Evolutionary conservation across 345 rosid genomes (phyloP).

Genomic region (Eucalyptus viminalis): DNA sequence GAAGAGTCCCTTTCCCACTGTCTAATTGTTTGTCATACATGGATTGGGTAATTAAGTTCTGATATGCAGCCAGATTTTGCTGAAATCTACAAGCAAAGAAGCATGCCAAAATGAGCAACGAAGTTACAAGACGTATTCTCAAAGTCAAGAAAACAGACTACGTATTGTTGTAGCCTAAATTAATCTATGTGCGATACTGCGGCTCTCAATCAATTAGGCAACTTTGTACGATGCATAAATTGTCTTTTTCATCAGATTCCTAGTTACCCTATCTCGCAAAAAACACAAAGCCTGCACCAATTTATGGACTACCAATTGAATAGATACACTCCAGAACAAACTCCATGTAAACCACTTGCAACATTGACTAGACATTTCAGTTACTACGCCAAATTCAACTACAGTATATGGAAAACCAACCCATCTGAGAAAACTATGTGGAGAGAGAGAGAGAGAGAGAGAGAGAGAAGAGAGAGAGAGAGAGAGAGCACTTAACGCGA

Average conservation of each 20-base stretch:
- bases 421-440: background rate
- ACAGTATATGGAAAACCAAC: background rate
- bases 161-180: background rate
- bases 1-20: slow-evolving; percentile 91
- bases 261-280: background rate
- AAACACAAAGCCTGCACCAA: background rate
- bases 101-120: background rate
- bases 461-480: background rate
- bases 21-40: slow-evolving; percentile 97
- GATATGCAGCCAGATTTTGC: slow-evolving; percentile 75
- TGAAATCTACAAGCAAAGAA: slow-evolving; percentile 52
- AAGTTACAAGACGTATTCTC: background rate
- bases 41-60: slow-evolving; percentile 85
- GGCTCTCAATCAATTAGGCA: background rate
- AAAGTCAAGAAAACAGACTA: background rate
- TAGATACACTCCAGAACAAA: background rate
- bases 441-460: background rate
- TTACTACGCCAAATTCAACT: background rate
- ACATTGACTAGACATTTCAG: background rate
- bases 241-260: background rate
- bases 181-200: background rate
- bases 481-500: slow-evolving; percentile 62
- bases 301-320: background rate
- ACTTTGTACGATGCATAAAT: background rate
- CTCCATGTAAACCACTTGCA: background rate